phyloP scores from a whole-genome alignment of 345 rosid genomes.

The Rhodomyrtus tomentosa region DNA sequence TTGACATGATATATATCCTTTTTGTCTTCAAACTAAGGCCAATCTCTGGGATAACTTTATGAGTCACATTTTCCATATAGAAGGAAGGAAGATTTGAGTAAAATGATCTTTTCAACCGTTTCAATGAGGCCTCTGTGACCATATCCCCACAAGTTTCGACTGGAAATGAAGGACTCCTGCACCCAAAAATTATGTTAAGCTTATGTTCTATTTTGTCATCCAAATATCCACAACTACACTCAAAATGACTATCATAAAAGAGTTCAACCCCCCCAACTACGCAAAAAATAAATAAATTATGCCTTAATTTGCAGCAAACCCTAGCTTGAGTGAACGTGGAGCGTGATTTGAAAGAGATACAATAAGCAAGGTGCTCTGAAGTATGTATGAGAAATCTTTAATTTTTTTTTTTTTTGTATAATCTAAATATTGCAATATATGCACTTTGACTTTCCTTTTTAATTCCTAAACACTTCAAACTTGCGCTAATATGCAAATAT shows the following conservation, averaged over 20 bases:
- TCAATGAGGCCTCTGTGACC: constrained; percentile 14
- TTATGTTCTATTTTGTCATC: not conserved
- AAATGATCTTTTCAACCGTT: constrained; percentile 16
- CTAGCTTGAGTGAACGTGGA: not conserved
- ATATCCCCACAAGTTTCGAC: constrained; percentile 4
- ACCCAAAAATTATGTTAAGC: not conserved
- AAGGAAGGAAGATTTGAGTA: constrained; percentile 32
- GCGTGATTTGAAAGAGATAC: not conserved
- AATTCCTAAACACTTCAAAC: not conserved
- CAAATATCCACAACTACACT: not conserved
- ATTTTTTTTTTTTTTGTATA: not conserved
- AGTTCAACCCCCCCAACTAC: not conserved
- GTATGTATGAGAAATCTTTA: not conserved
- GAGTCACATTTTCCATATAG: constrained; percentile 18
- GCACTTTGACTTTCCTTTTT: not conserved
- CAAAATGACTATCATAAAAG: not conserved
- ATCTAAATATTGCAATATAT: not conserved
- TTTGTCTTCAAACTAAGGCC: constrained; percentile 17
- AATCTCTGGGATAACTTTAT: constrained; percentile 24
- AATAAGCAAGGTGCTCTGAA: not conserved
- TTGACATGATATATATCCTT: constrained; percentile 46
- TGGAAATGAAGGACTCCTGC: constrained; percentile 15
- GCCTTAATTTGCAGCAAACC: not conserved
- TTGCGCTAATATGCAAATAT: not conserved
- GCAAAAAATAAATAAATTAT: not conserved